phyloP scores from a whole-genome alignment of 306 rosid species.

The Castanospermum australe region DNA sequence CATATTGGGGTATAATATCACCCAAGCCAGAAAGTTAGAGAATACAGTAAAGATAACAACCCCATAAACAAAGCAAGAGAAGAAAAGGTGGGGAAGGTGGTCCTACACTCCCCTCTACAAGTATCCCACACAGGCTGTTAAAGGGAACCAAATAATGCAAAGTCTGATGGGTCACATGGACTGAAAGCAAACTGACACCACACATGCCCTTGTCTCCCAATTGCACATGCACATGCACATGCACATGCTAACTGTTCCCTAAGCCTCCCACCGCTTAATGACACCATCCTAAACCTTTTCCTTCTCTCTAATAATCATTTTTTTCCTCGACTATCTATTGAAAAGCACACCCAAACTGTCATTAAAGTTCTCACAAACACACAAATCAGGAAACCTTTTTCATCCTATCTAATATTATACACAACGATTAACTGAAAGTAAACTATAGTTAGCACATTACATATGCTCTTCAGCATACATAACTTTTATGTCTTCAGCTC shows the following conservation, averaged over 20 bases:
- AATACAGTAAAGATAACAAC: constrained; percentile 36
- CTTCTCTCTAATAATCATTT: constrained; percentile 14
- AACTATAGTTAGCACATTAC: constrained; percentile 56
- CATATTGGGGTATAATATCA: constrained; percentile 29
- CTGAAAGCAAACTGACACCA: constrained; percentile 77
- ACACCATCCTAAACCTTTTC: constrained; percentile 29
- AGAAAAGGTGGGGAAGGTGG: constrained; percentile 35
- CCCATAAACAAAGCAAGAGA: constrained; percentile 38
- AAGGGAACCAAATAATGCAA: constrained; percentile 62
- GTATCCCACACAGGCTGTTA: constrained; percentile 74
- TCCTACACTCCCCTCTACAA: constrained; percentile 47
- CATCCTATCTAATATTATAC: constrained; percentile 48
- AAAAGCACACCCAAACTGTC: constrained; percentile 41
- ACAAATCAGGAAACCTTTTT: constrained; percentile 33
- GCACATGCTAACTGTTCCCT: constrained; percentile 75
- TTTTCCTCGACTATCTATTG: constrained; percentile 22
- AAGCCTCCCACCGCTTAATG: constrained; percentile 35
- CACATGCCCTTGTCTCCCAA: constrained; percentile 85
- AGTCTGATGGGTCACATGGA: constrained; percentile 77
- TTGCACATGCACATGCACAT: constrained; percentile 69
- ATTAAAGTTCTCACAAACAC: constrained; percentile 42
- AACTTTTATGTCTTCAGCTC: constrained; percentile 17
- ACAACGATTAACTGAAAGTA: constrained; percentile 37
- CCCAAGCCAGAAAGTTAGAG: constrained; percentile 37
- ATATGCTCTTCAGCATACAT: constrained; percentile 39